phyloP scores from a whole-genome alignment of 257 asterid species.

The Vinca minor region DNA sequence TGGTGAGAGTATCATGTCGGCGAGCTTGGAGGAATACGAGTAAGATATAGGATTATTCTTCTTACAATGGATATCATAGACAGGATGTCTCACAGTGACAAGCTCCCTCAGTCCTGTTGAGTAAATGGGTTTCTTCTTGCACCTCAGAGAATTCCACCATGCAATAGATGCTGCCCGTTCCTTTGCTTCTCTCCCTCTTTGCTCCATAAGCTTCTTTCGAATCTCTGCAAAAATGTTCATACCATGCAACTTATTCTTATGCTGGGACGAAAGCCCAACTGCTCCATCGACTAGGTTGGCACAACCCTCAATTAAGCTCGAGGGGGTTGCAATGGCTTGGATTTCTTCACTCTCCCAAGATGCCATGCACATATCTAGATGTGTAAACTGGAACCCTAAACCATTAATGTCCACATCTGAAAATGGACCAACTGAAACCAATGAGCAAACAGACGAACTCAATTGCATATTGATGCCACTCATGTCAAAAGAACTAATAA shows the following conservation, averaged over 20 bases:
- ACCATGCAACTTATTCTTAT: constrained; percentile 36
- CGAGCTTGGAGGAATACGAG: constrained; percentile 61
- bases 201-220: constrained; percentile 49
- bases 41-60: constrained; percentile 51
- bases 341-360: constrained; percentile 88
- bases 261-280: constrained; percentile 25
- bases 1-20: constrained; percentile 69
- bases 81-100: constrained; percentile 61
- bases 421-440: constrained; percentile 47
- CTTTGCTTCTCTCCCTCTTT: constrained; percentile 68
- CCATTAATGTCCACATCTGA: constrained; percentile 61
- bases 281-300: constrained; percentile 35
- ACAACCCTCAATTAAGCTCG: constrained; percentile 53
- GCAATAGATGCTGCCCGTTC: constrained; percentile 68
- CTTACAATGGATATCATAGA: constrained; percentile 41
- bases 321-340: constrained; percentile 78
- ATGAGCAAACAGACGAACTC: constrained; percentile 79
- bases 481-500: constrained; percentile 93
- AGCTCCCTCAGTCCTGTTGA: constrained; percentile 67
- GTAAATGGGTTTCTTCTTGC: constrained; percentile 74
- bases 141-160: constrained; percentile 95
- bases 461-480: constrained; percentile 66
- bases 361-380: constrained; percentile 71
- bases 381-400: constrained; percentile 76
- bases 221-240: constrained; percentile 69